phyloP scores from a whole-genome alignment of 352 stramenopile genomes.

The Phytopythium oedochilum region DNA sequence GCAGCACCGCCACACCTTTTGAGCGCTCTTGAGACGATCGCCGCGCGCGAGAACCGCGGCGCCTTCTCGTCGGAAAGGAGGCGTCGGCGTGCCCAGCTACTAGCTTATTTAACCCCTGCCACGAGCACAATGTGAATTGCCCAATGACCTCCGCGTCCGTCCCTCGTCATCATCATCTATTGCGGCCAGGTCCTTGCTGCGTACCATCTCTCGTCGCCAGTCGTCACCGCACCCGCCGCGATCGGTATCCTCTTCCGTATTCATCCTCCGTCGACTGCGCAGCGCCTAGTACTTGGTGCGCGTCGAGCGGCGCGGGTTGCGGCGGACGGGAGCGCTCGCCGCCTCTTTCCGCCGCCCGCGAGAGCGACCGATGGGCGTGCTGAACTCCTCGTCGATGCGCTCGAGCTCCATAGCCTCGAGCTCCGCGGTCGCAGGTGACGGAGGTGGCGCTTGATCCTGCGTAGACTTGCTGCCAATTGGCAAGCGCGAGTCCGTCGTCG shows the following conservation, averaged over 20 bases:
- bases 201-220: neutral
- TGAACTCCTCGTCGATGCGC: constrained; percentile 81
- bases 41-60: neutral
- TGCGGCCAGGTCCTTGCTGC: neutral
- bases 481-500: constrained; percentile 56
- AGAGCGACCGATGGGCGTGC: constrained; percentile 53
- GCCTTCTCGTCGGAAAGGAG: neutral
- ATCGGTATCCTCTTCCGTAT: neutral
- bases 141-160: no score
- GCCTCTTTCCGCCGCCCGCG: constrained; percentile 50
- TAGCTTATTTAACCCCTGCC: constrained; percentile 2
- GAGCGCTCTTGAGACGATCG: neutral
- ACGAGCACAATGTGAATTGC: no score
- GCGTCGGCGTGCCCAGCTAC: neutral
- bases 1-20: constrained; percentile 3
- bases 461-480: constrained; percentile 15
- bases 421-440: constrained; percentile 57
- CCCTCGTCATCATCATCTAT: neutral
- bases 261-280: neutral
- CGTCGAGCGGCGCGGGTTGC: constrained; percentile 66
- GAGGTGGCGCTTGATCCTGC: constrained; percentile 17
- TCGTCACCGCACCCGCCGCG: neutral
- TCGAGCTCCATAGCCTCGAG: constrained; percentile 74
- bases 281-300: constrained; percentile 53
- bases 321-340: constrained; percentile 54